phyloP scores from a whole-genome alignment of 2,329 filamentous ascomycete species.

The Stagonosporopsis chrysanthemi region DNA sequence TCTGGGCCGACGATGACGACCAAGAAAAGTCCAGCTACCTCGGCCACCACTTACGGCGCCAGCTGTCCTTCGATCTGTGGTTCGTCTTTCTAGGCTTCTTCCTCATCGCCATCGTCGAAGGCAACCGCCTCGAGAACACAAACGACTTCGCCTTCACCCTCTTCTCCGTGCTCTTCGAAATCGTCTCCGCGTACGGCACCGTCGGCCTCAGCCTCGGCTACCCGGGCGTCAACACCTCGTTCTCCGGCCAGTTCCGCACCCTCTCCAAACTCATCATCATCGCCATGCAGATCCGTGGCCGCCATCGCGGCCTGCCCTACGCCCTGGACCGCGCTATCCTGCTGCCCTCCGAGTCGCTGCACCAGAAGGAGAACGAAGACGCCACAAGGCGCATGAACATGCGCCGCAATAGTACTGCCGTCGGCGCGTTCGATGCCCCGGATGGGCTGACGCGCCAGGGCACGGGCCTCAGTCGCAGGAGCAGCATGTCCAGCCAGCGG shows the following conservation, averaged over 20 bases:
- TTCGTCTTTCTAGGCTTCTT: conserved; percentile 95
- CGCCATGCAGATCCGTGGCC: conserved; percentile 71
- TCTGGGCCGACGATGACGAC: conserved; percentile 65
- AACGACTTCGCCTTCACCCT: conserved; percentile 62
- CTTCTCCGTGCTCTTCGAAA: conserved; percentile 55
- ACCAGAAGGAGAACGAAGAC: conserved; percentile 65
- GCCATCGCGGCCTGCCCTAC: conserved; percentile 71
- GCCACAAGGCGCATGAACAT: conserved; percentile 52
- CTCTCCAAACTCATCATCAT: conserved; percentile 72
- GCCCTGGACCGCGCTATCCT: conserved; percentile 74
- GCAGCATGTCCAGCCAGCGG: conserved; percentile 23
- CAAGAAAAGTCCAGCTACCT: conserved; percentile 79
- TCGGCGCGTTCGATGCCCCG: conserved; percentile 14
- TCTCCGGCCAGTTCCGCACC: conserved; percentile 80
- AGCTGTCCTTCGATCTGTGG: conserved; percentile 97
- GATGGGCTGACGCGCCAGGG: conserved; percentile 28
- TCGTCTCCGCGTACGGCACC: conserved; percentile 69
- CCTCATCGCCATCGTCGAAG: conserved; percentile 89
- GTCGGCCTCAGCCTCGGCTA: conserved; percentile 92
- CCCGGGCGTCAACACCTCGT: conserved; percentile 75
- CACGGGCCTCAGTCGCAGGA: conserved; percentile 30
- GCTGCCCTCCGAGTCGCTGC: conserved; percentile 69
- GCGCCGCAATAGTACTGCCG: conserved; percentile 34
- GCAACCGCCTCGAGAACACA: conserved; percentile 68
- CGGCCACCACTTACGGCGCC: conserved; percentile 86